A percentile compares a stretch with the other conserved stretches of the same genome.
These are phyloP conservation scores for Phialophora macrospora DNA, from an alignment of 2,329 filamentous ascomycete genomes.

Conservation along the genomic window DNA sequence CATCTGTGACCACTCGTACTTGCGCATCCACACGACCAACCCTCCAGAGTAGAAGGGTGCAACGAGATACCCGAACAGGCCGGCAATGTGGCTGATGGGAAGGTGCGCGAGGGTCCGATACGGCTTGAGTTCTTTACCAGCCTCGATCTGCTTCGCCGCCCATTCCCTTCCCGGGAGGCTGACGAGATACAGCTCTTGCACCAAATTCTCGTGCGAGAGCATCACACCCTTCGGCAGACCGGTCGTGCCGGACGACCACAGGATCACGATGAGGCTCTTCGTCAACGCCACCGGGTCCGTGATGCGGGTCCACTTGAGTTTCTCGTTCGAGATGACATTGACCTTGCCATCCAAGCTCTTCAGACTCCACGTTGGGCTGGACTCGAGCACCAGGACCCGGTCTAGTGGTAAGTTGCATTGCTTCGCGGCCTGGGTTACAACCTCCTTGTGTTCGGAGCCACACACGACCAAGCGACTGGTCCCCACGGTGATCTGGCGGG, in stretches of 20 bases:
- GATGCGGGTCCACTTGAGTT: constrained; percentile 60
- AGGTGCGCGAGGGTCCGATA: constrained; percentile 54
- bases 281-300: constrained; percentile 57
- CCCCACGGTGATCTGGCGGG: constrained; percentile 53
- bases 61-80: constrained; percentile 54
- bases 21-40: constrained; percentile 66
- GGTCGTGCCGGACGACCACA: constrained; percentile 57
- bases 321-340: constrained; percentile 45
- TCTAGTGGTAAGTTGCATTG: constrained; percentile 49
- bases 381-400: constrained; percentile 59
- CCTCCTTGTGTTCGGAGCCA: constrained; percentile 56
- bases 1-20: constrained; percentile 63
- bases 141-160: constrained; percentile 40
- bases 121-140: constrained; percentile 41
- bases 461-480: constrained; percentile 52
- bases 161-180: constrained; percentile 31
- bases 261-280: constrained; percentile 51
- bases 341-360: constrained; percentile 42
- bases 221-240: constrained; percentile 54
- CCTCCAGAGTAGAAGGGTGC: constrained; percentile 55
- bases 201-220: constrained; percentile 52
- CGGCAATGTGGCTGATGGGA: constrained; percentile 55
- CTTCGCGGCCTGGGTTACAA: constrained; percentile 57
- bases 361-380: constrained; percentile 46
- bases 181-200: constrained; percentile 45